Percentiles rank a stretch among this genome's conserved stretches.
Evolutionary conservation across 208 protist genomes (phyloP).

Genomic region (Trypanosoma melophagium): DNA sequence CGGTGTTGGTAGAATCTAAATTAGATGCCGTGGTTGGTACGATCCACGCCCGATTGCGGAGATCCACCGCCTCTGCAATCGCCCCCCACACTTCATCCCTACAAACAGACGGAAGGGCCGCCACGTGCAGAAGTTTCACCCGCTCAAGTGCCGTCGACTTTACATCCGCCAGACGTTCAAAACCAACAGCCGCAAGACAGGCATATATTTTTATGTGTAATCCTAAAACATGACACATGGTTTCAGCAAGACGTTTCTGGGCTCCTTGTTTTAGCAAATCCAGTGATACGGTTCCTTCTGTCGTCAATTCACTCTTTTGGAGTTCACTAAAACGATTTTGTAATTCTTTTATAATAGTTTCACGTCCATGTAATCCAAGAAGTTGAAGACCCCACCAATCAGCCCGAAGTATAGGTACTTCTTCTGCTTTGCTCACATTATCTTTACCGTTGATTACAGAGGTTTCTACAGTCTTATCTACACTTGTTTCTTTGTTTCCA

Average conservation of each 20-base stretch:
- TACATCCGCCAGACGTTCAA: slow-evolving; percentile 27
- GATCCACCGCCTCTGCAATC: slow-evolving; percentile 55
- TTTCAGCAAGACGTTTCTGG: slow-evolving; percentile 12
- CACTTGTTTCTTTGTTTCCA: neutral
- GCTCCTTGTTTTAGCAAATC: neutral
- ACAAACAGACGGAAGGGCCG: slow-evolving; percentile 68
- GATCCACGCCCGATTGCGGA: slow-evolving; percentile 11
- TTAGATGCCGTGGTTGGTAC: neutral
- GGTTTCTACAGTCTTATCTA: neutral
- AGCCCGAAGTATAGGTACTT: slow-evolving; percentile 9
- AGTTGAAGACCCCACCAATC: slow-evolving; percentile 23
- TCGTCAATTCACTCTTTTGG: neutral
- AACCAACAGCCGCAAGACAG: slow-evolving; percentile 51
- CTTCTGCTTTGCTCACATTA: neutral
- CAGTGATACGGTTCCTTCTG: too few relatives aligned
- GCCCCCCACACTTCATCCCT: slow-evolving; percentile 74
- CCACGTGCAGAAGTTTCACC: slow-evolving; percentile 54
- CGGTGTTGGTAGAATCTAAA: neutral
- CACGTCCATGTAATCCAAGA: slow-evolving; percentile 16
- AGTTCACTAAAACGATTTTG: slow-evolving; percentile 21
- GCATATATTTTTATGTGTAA: slow-evolving; percentile 65
- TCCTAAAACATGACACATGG: slow-evolving; percentile 38
- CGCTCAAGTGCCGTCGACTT: slow-evolving; percentile 57
- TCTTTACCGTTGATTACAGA: neutral
- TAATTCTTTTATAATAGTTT: slow-evolving; percentile 14